Conservation (phyloP, 2,329 filamentous ascomycete genomes). For the Scedosporium minutisporum region DNA sequence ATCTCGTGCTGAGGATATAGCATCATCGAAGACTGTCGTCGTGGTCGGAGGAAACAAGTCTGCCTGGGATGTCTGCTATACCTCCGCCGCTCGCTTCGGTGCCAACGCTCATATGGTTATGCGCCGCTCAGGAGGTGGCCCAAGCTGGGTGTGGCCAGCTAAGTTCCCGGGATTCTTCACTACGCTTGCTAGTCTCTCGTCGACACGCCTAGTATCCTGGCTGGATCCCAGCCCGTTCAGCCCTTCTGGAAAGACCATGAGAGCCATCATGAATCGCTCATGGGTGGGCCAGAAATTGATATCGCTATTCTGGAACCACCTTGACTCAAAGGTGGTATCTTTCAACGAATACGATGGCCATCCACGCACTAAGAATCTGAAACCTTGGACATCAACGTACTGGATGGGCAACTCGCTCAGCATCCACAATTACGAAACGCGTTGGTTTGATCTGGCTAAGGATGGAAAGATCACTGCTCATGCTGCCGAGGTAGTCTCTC, state of each 20-base stretch:
- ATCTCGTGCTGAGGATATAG: not conserved
- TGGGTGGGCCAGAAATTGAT: slow-evolving; percentile 6
- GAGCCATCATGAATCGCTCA: slow-evolving; percentile 1
- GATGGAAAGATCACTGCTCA: slow-evolving; percentile 9
- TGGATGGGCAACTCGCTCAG: slow-evolving; percentile 12
- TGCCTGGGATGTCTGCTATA: slow-evolving; percentile 12
- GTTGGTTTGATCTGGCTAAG: slow-evolving; percentile 9
- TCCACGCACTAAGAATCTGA: not conserved
- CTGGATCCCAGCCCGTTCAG: slow-evolving; percentile 10
- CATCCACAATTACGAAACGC: slow-evolving; percentile 11
- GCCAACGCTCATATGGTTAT: slow-evolving; percentile 14
- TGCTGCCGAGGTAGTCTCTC: slow-evolving; percentile 7
- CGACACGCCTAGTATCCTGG: slow-evolving; percentile 9
- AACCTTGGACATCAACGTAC: slow-evolving; percentile 10
- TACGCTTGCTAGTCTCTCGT: slow-evolving; percentile 8
- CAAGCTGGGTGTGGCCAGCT: slow-evolving; percentile 10
- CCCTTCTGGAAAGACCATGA: not conserved
- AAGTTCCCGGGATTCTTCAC: not conserved
- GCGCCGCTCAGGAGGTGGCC: slow-evolving; percentile 9
- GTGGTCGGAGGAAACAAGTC: slow-evolving; percentile 13
- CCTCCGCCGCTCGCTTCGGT: slow-evolving; percentile 5
- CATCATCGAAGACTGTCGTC: slow-evolving; percentile 7
- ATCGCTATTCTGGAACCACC: slow-evolving; percentile 5
- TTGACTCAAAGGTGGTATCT: slow-evolving; percentile 4
- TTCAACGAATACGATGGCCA: slow-evolving; percentile 4